phyloP scores from a whole-genome alignment of 2,329 filamentous ascomycete species.

The Colletotrichum cereale region DNA sequence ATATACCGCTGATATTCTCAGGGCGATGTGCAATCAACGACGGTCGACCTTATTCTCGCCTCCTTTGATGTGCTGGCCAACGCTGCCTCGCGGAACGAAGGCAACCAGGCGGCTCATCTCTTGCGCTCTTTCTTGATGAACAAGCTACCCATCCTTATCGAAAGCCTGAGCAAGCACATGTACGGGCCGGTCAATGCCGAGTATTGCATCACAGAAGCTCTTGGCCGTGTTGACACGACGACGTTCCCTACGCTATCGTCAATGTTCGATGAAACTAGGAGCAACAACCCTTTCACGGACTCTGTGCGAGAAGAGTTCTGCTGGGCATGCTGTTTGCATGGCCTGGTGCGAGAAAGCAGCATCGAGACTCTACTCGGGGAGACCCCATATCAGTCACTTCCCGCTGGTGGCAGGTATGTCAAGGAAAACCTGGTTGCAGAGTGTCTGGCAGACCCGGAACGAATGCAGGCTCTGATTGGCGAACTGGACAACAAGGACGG shows the following conservation, averaged over 20 bases:
- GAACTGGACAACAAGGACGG: conserved; percentile 93
- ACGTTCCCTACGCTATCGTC: conserved; percentile 73
- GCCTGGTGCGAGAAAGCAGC: conserved; percentile 81
- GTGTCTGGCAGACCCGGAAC: conserved; percentile 81
- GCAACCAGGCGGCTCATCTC: conserved; percentile 72
- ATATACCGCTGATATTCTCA: conserved; percentile 48
- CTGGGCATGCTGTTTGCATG: conserved; percentile 90
- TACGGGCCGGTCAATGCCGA: conserved; percentile 81
- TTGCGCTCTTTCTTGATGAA: conserved; percentile 89
- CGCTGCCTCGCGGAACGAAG: conserved; percentile 77
- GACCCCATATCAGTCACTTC: conserved; percentile 83
- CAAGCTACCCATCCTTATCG: conserved; percentile 68
- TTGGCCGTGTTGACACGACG: conserved; percentile 85
- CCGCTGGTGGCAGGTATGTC: conserved; percentile 78
- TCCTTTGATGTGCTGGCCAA: conserved; percentile 93
- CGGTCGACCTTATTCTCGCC: conserved; percentile 86
- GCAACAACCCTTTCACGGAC: conserved; percentile 68
- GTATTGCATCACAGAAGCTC: conserved; percentile 77
- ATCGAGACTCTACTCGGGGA: conserved; percentile 87
- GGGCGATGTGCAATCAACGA: conserved; percentile 82
- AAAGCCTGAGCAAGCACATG: conserved; percentile 70
- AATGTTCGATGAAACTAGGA: conserved; percentile 71
- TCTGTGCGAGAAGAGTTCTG: conserved; percentile 80
- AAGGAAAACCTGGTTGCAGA: conserved; percentile 85
- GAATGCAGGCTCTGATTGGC: conserved; percentile 80